Evolutionary conservation across 176 grass and related monocot species (phyloP).

Genomic region (Lolium perenne): DNA sequence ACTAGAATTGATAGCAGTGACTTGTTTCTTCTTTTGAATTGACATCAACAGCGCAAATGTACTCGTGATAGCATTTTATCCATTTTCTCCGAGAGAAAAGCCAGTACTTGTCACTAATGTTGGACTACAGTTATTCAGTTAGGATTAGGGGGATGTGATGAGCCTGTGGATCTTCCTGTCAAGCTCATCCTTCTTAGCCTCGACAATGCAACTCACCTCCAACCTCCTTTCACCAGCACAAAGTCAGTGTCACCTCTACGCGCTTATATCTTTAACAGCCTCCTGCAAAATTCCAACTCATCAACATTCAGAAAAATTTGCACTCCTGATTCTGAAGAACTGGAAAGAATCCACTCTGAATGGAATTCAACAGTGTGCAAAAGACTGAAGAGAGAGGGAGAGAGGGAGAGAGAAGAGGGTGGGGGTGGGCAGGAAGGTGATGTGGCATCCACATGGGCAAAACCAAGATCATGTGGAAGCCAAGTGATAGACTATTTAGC

Average conservation of each 20-base stretch:
- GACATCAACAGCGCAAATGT: background rate
- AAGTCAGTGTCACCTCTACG: background rate
- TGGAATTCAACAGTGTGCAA: background rate
- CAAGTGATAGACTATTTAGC: background rate
- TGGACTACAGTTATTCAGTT: no score
- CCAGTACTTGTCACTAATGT: no score
- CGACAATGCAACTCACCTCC: constrained; percentile 63
- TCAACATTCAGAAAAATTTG: background rate
- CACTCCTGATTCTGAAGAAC: background rate
- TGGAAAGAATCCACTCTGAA: background rate
- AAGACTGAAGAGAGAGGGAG: background rate
- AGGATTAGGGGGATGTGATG: no score
- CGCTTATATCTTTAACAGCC: constrained; percentile 28
- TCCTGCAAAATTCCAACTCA: constrained; percentile 46
- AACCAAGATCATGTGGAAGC: background rate
- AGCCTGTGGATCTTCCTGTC: no score
- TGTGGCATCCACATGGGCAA: background rate
- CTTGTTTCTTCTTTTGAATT: background rate
- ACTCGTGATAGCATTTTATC: no score
- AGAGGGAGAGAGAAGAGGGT: background rate
- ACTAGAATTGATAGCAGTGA: no score
- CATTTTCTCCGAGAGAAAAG: no score
- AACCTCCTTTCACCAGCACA: constrained; percentile 55
- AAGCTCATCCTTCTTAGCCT: constrained; percentile 44
- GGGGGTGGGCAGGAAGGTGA: no score